phyloP scores from a whole-genome alignment of 2,329 filamentous ascomycete genomes.

The Fusarium drepaniforme region DNA sequence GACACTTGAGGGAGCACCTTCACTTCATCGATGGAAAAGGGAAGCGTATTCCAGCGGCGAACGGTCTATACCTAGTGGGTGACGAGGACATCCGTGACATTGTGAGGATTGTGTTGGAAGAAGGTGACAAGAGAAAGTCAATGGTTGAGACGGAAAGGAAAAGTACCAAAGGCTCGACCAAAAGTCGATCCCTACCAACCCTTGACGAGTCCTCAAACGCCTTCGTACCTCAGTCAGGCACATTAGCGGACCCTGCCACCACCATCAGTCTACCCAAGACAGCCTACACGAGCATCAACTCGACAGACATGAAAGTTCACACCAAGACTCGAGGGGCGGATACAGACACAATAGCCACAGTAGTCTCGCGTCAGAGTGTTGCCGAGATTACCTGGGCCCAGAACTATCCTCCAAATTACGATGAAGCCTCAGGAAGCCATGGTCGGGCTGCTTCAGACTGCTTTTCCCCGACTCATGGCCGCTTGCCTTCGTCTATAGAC shows the following conservation, averaged over 20 bases:
- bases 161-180: slow-evolving; percentile 9
- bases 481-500: slow-evolving; percentile 12
- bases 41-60: slow-evolving; percentile 16
- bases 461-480: slow-evolving; percentile 29
- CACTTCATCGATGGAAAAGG: slow-evolving; percentile 28
- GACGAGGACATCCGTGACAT: slow-evolving; percentile 42
- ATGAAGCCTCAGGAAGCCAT: slow-evolving; percentile 1
- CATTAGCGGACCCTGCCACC: slow-evolving; percentile 47
- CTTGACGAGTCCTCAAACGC: slow-evolving; percentile 36
- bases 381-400: slow-evolving; percentile 48
- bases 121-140: slow-evolving; percentile 17
- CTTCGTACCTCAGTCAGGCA: slow-evolving; percentile 42
- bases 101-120: slow-evolving; percentile 36
- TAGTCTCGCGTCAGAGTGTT: slow-evolving; percentile 45
- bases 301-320: slow-evolving; percentile 35
- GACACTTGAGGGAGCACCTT: slow-evolving; percentile 27
- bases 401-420: slow-evolving; percentile 13
- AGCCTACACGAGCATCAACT: slow-evolving; percentile 44
- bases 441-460: slow-evolving; percentile 37
- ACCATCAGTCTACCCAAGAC: slow-evolving; percentile 50
- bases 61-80: slow-evolving; percentile 37
- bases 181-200: slow-evolving; percentile 26
- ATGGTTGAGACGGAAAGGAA: slow-evolving; percentile 3
- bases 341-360: slow-evolving; percentile 41
- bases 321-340: slow-evolving; percentile 35